A percentile compares a stretch with the other conserved stretches of the same genome.
Conservation (phyloP, 2,329 filamentous ascomycete species). For the Emydomyces testavorans region DNA sequence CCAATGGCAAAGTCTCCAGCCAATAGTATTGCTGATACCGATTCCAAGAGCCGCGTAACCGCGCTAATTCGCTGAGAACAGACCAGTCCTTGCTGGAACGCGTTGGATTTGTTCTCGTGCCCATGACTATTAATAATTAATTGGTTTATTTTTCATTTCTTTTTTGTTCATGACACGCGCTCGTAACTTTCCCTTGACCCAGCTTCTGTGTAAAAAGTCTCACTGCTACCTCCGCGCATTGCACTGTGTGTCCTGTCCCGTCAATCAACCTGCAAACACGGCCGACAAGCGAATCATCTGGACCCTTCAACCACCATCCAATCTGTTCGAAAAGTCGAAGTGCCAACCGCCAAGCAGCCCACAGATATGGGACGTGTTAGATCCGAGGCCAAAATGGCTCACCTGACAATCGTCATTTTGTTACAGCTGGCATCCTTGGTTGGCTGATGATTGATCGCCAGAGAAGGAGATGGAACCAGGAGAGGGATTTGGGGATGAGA, state of each 20-base stretch:
- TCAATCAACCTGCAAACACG: neutral
- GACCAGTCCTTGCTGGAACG: too few relatives aligned
- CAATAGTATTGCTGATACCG: neutral
- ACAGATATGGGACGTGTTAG: too few relatives aligned
- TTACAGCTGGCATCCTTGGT: neutral
- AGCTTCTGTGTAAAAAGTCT: too few relatives aligned
- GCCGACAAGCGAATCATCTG: neutral
- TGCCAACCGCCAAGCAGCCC: neutral
- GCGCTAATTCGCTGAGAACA: neutral
- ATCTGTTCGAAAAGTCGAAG: neutral
- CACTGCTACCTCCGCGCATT: too few relatives aligned
- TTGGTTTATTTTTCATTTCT: neutral
- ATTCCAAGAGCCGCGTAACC: slow-evolving; percentile 3
- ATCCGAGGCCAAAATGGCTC: neutral
- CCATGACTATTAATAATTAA: too few relatives aligned
- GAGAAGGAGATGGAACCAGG: neutral
- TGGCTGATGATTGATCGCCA: neutral
- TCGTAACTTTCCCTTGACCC: neutral
- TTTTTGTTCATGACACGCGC: neutral
- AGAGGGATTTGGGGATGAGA: neutral
- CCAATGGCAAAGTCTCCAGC: neutral
- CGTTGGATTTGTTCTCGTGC: too few relatives aligned
- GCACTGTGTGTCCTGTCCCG: too few relatives aligned
- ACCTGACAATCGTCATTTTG: neutral
- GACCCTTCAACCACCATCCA: too few relatives aligned